Percentiles rank a stretch among this genome's conserved stretches.
These are phyloP conservation scores for Capsicum rhomboideum DNA, from an alignment of 257 asterid genomes.

Conservation along the genomic window DNA sequence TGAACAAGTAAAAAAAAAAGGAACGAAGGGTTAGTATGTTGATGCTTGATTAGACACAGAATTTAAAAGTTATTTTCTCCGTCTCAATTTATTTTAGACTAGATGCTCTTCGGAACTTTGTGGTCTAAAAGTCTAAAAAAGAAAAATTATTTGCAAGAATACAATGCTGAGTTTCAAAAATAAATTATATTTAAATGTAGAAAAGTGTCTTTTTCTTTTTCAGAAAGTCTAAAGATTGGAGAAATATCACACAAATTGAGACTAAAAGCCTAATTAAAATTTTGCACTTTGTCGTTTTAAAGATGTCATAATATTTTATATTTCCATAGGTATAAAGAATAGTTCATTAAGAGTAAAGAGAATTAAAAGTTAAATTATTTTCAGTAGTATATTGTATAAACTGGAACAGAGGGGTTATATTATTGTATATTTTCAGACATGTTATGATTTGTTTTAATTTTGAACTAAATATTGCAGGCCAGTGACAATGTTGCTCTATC, in stretches of 20 bases:
- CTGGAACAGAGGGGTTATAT: too few species aligned
- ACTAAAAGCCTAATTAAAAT: too few species aligned
- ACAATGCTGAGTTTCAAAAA: too few species aligned
- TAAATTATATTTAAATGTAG: too few species aligned
- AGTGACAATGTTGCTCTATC: slow-evolving; percentile 29
- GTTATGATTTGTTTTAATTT: neutral
- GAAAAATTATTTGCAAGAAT: too few species aligned
- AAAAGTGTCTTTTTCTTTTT: too few species aligned
- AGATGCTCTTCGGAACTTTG: too few species aligned
- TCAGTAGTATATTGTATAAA: neutral
- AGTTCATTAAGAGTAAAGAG: neutral
- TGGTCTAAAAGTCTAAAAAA: neutral
- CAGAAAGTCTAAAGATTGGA: too few species aligned
- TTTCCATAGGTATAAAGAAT: neutral
- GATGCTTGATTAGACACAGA: rapidly evolving
- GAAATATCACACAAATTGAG: too few species aligned
- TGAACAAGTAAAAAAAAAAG: too few species aligned
- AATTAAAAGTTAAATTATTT: neutral
- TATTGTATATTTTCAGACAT: neutral
- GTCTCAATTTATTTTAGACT: too few species aligned
- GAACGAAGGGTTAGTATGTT: neutral
- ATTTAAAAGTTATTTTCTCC: too few species aligned
- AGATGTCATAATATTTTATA: neutral
- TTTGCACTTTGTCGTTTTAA: neutral
- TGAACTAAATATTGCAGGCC: slow-evolving; percentile 21